A percentile compares a stretch with the other conserved stretches of the same genome.
These are phyloP conservation scores for Endocladia muricata DNA, from an alignment of 31 red algal genomes.

Conservation along the genomic window DNA sequence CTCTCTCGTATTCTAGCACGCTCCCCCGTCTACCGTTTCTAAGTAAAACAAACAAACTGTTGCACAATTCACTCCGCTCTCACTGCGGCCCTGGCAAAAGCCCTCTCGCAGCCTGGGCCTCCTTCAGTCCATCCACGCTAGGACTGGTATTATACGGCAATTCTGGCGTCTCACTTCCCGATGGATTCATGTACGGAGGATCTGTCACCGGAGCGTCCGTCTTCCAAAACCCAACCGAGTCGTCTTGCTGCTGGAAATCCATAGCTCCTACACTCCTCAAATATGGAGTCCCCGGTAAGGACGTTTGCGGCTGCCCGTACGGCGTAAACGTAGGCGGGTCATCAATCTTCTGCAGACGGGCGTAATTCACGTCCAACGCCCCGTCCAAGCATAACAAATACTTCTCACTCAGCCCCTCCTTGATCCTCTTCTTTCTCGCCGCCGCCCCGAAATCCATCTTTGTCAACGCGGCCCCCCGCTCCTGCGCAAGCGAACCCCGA, in stretches of 20 bases:
- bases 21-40: too few species aligned
- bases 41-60: too few species aligned
- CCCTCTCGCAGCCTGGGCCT: constrained; percentile 27
- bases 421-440: constrained; percentile 37
- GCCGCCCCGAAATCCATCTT: constrained; percentile 46
- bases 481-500: constrained; percentile 13
- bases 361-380: constrained; percentile 45
- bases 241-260: constrained; percentile 37
- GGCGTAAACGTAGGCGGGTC: constrained; percentile 37
- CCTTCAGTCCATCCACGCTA: constrained; percentile 42
- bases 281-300: constrained; percentile 62
- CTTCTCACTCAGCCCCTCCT: constrained; percentile 51
- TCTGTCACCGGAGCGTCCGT: not conserved
- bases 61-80: not conserved
- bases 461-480: constrained; percentile 28
- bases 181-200: constrained; percentile 45
- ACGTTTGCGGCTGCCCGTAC: constrained; percentile 64
- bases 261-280: constrained; percentile 53
- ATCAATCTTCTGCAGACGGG: constrained; percentile 45
- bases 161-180: constrained; percentile 55
- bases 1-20: too few species aligned
- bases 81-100: constrained; percentile 17
- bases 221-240: constrained; percentile 64
- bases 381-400: constrained; percentile 62
- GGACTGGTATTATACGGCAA: constrained; percentile 64